Evolutionary conservation across 768 basidiomycete genomes (phyloP).

Genomic region (Lactifluus piperatus): DNA sequence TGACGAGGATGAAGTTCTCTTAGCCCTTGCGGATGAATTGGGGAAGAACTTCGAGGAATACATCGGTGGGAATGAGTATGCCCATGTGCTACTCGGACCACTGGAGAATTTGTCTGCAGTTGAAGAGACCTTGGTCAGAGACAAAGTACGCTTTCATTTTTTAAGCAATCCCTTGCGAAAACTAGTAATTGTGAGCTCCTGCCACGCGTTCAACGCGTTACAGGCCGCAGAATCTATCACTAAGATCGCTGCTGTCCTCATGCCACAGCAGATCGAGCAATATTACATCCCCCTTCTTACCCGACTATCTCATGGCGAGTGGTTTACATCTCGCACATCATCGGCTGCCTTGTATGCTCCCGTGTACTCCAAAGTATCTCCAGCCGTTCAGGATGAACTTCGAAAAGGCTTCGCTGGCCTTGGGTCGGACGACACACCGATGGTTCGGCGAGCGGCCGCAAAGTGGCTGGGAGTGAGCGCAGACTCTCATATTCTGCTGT

Average conservation of each 20-base stretch:
- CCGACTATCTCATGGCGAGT: slow-evolving; percentile 86
- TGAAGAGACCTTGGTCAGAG: slow-evolving; percentile 95
- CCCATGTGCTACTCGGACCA: slow-evolving; percentile 83
- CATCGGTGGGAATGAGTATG: slow-evolving; percentile 81
- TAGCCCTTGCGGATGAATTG: slow-evolving; percentile 92
- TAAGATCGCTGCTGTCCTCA: slow-evolving; percentile 73
- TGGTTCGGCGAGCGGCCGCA: slow-evolving; percentile 94
- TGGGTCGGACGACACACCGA: slow-evolving; percentile 92
- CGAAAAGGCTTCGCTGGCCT: slow-evolving; percentile 77
- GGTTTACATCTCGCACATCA: slow-evolving; percentile 98
- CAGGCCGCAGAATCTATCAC: slow-evolving; percentile 96
- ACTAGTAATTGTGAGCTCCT: not conserved
- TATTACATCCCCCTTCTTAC: slow-evolving; percentile 87
- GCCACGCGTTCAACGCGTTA: slow-evolving; percentile 6
- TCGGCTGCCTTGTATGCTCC: slow-evolving; percentile 90
- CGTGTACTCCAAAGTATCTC: slow-evolving; percentile 74
- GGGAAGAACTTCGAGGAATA: slow-evolving; percentile 91
- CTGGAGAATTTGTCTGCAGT: slow-evolving; percentile 94
- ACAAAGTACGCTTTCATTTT: slow-evolving; percentile 65
- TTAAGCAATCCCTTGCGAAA: not conserved
- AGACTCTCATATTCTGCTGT: not conserved
- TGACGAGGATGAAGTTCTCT: slow-evolving; percentile 96
- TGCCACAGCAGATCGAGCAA: slow-evolving; percentile 74
- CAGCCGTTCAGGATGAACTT: slow-evolving; percentile 74
- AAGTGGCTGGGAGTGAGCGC: slow-evolving; percentile 88